phyloP scores from a whole-genome alignment of 2,329 filamentous ascomycete genomes.

The Ophiostoma angusticollis region DNA sequence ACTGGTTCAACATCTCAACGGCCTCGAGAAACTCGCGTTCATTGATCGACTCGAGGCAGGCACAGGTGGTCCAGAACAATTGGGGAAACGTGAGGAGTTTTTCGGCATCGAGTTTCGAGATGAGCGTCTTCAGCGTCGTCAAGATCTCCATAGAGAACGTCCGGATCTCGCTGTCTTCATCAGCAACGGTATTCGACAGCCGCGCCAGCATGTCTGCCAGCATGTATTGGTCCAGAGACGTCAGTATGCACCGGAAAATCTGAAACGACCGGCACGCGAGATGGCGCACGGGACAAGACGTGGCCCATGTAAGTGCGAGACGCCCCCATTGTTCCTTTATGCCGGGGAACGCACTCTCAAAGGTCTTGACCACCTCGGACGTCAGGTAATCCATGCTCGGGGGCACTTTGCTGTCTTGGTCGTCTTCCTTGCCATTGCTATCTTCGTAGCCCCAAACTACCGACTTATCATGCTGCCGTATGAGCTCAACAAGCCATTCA shows the following conservation, averaged over 20 bases:
- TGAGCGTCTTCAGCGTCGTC: conserved; percentile 84
- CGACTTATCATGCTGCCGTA: conserved; percentile 69
- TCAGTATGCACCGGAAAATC: conserved; percentile 87
- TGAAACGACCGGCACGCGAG: conserved; percentile 95
- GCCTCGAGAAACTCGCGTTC: conserved; percentile 90
- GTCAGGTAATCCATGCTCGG: conserved; percentile 78
- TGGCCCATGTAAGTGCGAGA: conserved; percentile 86
- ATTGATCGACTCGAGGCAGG: conserved; percentile 92
- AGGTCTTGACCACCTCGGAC: conserved; percentile 69
- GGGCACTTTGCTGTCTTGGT: conserved; percentile 68
- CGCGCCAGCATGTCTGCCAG: conserved; percentile 92
- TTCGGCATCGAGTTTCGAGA: conserved; percentile 66
- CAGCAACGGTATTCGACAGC: conserved; percentile 91
- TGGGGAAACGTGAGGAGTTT: conserved; percentile 85
- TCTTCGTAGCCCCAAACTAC: conserved; percentile 95
- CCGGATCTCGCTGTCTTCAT: conserved; percentile 87
- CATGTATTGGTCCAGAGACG: conserved; percentile 83
- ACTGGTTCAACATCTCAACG: conserved; percentile 78
- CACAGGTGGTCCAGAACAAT: conserved; percentile 94
- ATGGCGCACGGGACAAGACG: conserved; percentile 88
- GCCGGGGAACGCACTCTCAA: conserved; percentile 69
- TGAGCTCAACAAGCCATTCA: conserved; percentile 75
- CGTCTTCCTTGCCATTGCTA: conserved; percentile 65
- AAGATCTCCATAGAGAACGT: conserved; percentile 97
- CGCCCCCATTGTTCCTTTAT: conserved; percentile 88